A percentile compares a stretch with the other conserved stretches of the same genome.
Evolutionary conservation across 495 filamentous ascomycete species (phyloP).

Genomic region (Annulohypoxylon bovei): DNA sequence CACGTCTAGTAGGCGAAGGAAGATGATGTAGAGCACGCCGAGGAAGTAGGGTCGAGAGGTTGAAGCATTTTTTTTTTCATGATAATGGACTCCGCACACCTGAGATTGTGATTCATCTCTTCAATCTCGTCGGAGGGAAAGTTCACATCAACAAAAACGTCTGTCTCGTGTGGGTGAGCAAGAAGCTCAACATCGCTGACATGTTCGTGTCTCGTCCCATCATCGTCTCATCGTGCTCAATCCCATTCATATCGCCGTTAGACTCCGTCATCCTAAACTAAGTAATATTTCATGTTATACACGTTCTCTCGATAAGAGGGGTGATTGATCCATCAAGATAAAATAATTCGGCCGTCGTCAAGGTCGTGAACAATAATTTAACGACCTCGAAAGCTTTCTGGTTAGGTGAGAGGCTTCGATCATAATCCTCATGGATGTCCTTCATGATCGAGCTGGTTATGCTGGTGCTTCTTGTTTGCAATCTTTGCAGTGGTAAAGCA

Average conservation of each 20-base stretch:
- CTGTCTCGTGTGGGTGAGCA: constrained; percentile 1
- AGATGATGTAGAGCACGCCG: not conserved
- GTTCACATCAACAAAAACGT: constrained; percentile 4
- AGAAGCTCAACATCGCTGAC: constrained; percentile 17
- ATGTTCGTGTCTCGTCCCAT: constrained; percentile 37
- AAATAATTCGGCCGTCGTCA: constrained; percentile 10
- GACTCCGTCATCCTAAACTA: constrained; percentile 28
- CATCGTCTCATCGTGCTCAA: constrained; percentile 33
- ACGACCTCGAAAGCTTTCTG: not conserved
- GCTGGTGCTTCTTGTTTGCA: not conserved
- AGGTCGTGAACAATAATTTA: not conserved
- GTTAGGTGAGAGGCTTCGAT: not conserved
- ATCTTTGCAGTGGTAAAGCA: not conserved
- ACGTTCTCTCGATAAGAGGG: constrained; percentile 33
- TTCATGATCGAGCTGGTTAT: not conserved
- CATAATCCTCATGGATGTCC: not conserved
- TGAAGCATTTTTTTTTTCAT: not conserved
- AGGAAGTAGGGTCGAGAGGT: not conserved
- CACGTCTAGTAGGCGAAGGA: not conserved
- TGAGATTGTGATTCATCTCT: constrained; percentile 14
- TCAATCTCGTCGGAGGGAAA: constrained; percentile 19
- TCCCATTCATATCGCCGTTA: constrained; percentile 13
- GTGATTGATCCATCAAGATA: constrained; percentile 32
- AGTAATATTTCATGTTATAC: constrained; percentile 35
- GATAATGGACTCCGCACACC: not conserved